Percentiles rank a stretch among this genome's conserved stretches.
Evolutionary conservation across 495 filamentous ascomycete genomes (phyloP).

Genomic region (Aspergillus panamensis): DNA sequence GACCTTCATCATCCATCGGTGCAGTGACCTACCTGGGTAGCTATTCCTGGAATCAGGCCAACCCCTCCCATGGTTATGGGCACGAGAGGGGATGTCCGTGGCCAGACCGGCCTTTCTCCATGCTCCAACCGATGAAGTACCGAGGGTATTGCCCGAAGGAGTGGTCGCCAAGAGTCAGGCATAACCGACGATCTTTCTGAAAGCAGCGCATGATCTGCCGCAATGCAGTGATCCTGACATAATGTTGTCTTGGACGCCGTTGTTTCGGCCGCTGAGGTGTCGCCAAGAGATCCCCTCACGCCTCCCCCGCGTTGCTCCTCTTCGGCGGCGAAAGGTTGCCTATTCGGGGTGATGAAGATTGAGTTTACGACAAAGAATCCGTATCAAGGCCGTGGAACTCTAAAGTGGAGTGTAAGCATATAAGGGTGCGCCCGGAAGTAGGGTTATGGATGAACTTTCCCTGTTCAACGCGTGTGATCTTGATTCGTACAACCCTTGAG

Average conservation of each 20-base stretch:
- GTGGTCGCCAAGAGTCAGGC: not conserved
- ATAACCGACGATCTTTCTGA: not conserved
- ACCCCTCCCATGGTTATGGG: not conserved
- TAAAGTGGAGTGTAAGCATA: not conserved
- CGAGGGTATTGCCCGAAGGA: conserved; percentile 1
- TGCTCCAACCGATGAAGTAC: not conserved
- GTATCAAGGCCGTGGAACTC: not conserved
- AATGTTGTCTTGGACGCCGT: not conserved
- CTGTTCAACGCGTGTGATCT: not conserved
- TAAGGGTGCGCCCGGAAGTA: not conserved
- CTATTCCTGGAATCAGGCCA: not conserved
- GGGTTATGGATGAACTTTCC: not conserved
- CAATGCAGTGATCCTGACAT: not conserved
- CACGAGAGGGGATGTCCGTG: not conserved
- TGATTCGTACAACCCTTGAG: not conserved
- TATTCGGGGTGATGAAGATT: not conserved
- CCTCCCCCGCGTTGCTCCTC: not conserved
- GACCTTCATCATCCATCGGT: not conserved
- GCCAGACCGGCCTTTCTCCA: not conserved
- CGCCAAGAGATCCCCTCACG: conserved; percentile 13
- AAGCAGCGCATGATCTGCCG: not conserved
- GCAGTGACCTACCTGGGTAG: not conserved
- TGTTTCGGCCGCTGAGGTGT: not conserved
- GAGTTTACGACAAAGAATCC: not conserved
- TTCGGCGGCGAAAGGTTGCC: not conserved